A percentile compares a stretch with the other conserved stretches of the same genome.
These are phyloP conservation scores for Leccinum broughii DNA, from an alignment of 768 basidiomycete genomes.

Conservation along the genomic window DNA sequence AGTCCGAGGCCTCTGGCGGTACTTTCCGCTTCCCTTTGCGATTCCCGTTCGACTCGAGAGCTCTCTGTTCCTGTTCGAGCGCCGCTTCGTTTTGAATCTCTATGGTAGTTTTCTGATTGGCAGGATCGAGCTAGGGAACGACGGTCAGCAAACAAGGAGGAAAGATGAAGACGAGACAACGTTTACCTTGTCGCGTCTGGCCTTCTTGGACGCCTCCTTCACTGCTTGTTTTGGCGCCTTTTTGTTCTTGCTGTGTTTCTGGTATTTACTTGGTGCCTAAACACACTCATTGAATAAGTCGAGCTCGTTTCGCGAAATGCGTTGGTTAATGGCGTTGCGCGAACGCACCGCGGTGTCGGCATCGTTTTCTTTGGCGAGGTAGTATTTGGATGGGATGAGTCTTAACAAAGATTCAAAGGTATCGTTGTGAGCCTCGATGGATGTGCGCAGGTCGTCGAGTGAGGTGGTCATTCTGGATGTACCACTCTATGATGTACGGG, in stretches of 20 bases:
- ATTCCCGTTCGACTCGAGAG: constrained; percentile 12
- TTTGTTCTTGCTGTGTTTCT: constrained; percentile 86
- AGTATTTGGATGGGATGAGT: background rate
- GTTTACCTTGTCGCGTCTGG: constrained; percentile 79
- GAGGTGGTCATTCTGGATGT: background rate
- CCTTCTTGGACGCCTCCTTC: constrained; percentile 88
- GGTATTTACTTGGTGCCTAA: constrained; percentile 61
- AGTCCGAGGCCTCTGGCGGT: constrained; percentile 7
- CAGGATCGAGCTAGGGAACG: constrained; percentile 71
- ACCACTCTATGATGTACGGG: too few species aligned
- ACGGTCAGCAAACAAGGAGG: too few species aligned
- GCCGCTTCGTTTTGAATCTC: constrained; percentile 64
- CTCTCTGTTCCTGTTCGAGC: constrained; percentile 18
- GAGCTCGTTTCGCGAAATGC: background rate
- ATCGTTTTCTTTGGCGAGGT: background rate
- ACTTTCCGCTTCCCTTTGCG: constrained; percentile 54
- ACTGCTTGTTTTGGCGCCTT: constrained; percentile 82
- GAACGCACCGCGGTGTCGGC: constrained; percentile 16
- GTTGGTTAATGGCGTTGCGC: background rate
- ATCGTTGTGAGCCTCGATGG: background rate
- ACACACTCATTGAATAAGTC: background rate
- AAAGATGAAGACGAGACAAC: too few species aligned
- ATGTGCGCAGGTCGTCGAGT: background rate
- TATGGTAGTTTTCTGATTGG: constrained; percentile 75
- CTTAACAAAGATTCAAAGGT: background rate